Evolutionary conservation across 23 red algal genomes (phyloP), one percentile per base, ranked within the genome.

Genomic region (Agarophyton chilense): DNA sequence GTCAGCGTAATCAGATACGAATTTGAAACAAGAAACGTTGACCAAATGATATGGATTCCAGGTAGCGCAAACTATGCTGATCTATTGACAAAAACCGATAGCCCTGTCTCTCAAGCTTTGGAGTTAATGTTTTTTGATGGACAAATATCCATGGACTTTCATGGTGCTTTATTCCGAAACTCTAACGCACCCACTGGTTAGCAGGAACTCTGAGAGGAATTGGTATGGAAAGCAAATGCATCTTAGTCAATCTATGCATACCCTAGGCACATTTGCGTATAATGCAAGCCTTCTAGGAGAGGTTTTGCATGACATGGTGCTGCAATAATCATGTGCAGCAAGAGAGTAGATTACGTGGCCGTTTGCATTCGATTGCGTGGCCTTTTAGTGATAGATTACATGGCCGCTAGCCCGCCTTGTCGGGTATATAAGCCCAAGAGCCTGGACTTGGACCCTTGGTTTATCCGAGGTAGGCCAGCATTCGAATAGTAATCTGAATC

Each of bases 1-100:
- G 53, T 81, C 18, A 7, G 1, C 31, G 47, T 44, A 0, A 56
- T 81, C 32, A 33, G 81, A 41, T 84, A 67, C 61, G 56, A 72
- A 0, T 84, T 84, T 31, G 81, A 84, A 71, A 84, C 81, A 1
- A 34, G n/a, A 8, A 70, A 71, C n/a, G n/a, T 84, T 36, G 43
- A 84, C n/a, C 60, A 61, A 49, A 67, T 84, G 43, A 21, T 84
- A 12, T 84, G 33, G 53, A 81, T 63, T 62, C 77, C 52, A 5
- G 77, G 77, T 8, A 61, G 38, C 32, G 41, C 9, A 0, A 81
- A 81, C 77, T 62, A 44, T 10, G 77, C 1, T 25, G 77, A 81
- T 42, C 77, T 26, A 10, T 6, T 84, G 10, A 84, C 81, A 6
- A 84, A 84, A 18, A 45, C 29, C 10, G 62, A 84, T 28, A 84